Evolutionary conservation across 208 protist genomes (phyloP).

Genomic region (Trichomonas tenax): DNA sequence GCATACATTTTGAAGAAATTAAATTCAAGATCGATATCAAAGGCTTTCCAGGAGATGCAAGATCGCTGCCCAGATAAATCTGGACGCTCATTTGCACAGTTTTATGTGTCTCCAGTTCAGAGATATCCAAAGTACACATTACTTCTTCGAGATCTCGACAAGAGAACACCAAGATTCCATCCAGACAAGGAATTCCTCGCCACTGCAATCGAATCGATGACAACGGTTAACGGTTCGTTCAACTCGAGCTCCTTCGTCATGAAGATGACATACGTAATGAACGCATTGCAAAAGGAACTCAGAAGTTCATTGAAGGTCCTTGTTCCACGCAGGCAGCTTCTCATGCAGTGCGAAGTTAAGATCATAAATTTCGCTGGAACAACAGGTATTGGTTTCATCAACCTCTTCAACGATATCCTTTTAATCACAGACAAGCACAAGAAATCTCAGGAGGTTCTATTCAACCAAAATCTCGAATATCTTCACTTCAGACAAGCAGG

Average conservation of each 20-base stretch:
- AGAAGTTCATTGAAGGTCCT: neutral
- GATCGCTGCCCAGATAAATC: neutral
- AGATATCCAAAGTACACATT: neutral
- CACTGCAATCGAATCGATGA: neutral
- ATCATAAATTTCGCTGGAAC: neutral
- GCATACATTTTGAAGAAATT: neutral
- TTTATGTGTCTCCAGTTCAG: neutral
- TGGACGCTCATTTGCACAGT: neutral
- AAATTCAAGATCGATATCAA: neutral
- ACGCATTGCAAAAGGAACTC: neutral
- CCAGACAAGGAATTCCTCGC: slow-evolving; percentile 22
- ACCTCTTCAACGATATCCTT: neutral
- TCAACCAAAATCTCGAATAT: neutral
- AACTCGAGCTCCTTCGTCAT: neutral
- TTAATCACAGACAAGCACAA: neutral
- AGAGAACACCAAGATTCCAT: slow-evolving; percentile 39
- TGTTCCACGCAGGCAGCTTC: neutral
- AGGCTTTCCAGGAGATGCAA: neutral
- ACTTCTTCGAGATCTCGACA: neutral
- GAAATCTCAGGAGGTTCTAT: neutral
- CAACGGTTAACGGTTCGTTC: neutral
- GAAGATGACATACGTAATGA: neutral
- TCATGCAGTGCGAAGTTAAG: neutral
- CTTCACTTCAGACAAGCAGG: neutral
- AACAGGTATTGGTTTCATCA: neutral